Evolutionary conservation across 176 grass and related monocot species (phyloP).

Genomic region (Oryza longistaminata): DNA sequence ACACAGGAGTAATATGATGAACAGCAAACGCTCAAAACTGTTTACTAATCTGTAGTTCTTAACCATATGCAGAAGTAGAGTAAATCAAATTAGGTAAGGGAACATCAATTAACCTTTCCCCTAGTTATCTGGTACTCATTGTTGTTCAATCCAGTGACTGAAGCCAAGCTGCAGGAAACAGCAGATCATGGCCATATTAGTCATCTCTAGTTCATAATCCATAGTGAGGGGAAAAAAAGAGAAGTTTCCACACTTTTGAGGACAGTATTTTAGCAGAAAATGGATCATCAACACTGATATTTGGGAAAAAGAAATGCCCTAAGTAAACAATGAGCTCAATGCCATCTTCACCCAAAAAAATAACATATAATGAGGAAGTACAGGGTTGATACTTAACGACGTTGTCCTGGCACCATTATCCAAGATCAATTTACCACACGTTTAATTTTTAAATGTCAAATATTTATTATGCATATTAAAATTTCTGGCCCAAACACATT

Average conservation of each 20-base stretch:
- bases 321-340: neutral
- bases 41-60: slow-evolving; percentile 15
- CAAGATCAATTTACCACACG: neutral
- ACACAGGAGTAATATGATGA: slow-evolving; percentile 24
- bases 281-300: slow-evolving; percentile 13
- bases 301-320: neutral
- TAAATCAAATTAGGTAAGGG: neutral
- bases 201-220: neutral
- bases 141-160: slow-evolving; percentile 93
- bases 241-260: neutral
- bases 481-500: neutral
- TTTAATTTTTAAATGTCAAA: neutral
- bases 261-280: neutral
- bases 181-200: neutral
- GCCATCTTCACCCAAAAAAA: slow-evolving; percentile 4
- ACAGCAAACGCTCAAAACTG: neutral
- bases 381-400: neutral
- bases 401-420: neutral
- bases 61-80: slow-evolving; percentile 3
- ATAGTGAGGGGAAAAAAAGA: neutral
- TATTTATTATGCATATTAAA: slow-evolving; percentile 13
- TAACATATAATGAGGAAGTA: neutral
- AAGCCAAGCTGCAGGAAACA: slow-evolving; percentile 74
- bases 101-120: slow-evolving; percentile 65
- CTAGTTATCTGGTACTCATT: slow-evolving; percentile 96